These are phyloP conservation scores for Trapa incisa DNA, from an alignment of 345 rosid species.

Conservation along the genomic window DNA sequence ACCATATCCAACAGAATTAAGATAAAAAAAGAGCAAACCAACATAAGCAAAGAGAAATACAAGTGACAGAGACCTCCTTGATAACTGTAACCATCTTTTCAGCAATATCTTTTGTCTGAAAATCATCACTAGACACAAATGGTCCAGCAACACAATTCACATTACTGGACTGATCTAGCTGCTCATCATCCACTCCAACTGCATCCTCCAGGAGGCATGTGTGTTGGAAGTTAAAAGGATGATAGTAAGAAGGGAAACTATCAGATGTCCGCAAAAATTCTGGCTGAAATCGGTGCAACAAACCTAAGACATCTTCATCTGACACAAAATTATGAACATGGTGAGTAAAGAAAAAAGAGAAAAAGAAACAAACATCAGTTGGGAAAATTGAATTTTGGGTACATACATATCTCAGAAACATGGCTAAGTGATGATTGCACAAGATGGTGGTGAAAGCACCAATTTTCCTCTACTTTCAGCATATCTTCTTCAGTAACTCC, in stretches of 20 bases:
- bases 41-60: neutral
- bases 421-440: slow-evolving; percentile 57
- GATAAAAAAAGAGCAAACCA: neutral
- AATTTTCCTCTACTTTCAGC: slow-evolving; percentile 64
- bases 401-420: slow-evolving; percentile 66
- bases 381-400: slow-evolving; percentile 7
- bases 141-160: slow-evolving; percentile 58
- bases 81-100: slow-evolving; percentile 28
- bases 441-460: slow-evolving; percentile 80
- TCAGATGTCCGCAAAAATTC: slow-evolving; percentile 32
- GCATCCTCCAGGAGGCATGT: slow-evolving; percentile 42
- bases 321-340: slow-evolving; percentile 18
- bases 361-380: slow-evolving; percentile 3
- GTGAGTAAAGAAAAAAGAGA: slow-evolving; percentile 1
- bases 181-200: slow-evolving; percentile 25
- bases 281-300: slow-evolving; percentile 72
- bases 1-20: neutral
- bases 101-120: slow-evolving; percentile 36
- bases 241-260: slow-evolving; percentile 48
- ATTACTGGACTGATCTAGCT: slow-evolving; percentile 22
- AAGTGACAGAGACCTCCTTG: slow-evolving; percentile 48
- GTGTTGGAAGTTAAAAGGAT: slow-evolving; percentile 54
- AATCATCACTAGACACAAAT: slow-evolving; percentile 47
- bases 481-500: slow-evolving; percentile 22
- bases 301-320: slow-evolving; percentile 66